Evolutionary conservation across 1,284 basidiomycete species (phyloP), one percentile per base, ranked within the genome.

Genomic region (Leccinum fuscescens): DNA sequence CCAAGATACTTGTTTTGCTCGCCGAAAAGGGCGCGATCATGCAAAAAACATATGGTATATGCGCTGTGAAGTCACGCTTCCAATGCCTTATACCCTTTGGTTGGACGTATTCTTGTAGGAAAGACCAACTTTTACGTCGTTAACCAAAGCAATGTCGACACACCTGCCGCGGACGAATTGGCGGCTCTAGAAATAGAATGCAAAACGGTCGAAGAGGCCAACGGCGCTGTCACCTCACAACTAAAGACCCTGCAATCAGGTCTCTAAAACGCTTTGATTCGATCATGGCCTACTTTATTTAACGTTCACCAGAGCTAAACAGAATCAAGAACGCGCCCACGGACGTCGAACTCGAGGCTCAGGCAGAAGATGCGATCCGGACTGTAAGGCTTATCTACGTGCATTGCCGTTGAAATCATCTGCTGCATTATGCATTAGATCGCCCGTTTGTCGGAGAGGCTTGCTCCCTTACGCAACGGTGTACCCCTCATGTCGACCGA

Each of bases 51-150:
- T 93, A 92, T 58, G 93, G 93, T 90, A 69, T 75, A 56, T 64
- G 60, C 52, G 42, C 35, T 39, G 9, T 37, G 4, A 58, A 58
- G 22, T 8, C 29, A 27, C 35, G 4, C 11, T 49, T 6, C 24
- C 12, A 20, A 54, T 42, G 20, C 3, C 3, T n/a, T n/a, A 12
- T 68, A 33, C 22, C 14, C 54, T 54, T 11, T 20, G 22, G 35
- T 14, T 49, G 24, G 24, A 54, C 56, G 6, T 5, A 3, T 49
- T 44, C 22, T 24, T 35, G 11, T 73, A 89, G 93, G 92, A 12
- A 96, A 95, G 73, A 90, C 87, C 14, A 89, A 86, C 0, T 89
- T 92, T 70, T 93, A 90, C 66, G 90, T 92, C n/a, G 82, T 82
- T 15, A 90, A 91, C 65, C 89, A 92, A 71, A 79, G 80, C 6